Conservation (phyloP, 768 basidiomycete genomes). For the Lenzites betulinus region DNA sequence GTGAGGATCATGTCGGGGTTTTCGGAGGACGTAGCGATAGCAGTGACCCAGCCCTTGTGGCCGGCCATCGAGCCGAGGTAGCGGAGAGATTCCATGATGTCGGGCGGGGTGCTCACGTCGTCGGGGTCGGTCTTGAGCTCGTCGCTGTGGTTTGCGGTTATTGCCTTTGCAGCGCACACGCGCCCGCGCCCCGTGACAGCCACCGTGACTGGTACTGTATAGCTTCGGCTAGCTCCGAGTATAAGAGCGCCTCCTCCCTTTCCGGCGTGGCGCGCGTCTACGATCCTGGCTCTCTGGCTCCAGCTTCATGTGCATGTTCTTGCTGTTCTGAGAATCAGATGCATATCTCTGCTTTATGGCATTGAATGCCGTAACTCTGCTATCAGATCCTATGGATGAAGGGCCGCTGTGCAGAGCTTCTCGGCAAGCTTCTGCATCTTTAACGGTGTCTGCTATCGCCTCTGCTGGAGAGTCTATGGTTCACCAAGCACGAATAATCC, state of each 20-base stretch:
- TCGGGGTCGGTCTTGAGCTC: conserved; percentile 36
- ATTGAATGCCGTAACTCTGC: no score
- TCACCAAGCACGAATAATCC: no score
- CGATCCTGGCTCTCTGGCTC: not conserved
- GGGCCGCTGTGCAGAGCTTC: no score
- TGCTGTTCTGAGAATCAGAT: not conserved
- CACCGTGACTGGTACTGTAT: conserved; percentile 64
- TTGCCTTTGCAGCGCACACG: conserved; percentile 25
- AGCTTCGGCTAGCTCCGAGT: conserved; percentile 40
- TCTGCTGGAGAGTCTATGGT: no score
- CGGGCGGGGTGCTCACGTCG: conserved; percentile 24
- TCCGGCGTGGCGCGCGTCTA: conserved; percentile 90
- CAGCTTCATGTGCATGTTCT: not conserved
- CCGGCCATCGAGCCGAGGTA: conserved; percentile 91
- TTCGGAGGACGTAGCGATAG: conserved; percentile 97
- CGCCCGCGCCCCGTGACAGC: conserved; percentile 49
- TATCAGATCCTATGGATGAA: no score
- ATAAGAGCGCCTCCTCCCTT: conserved; percentile 56
- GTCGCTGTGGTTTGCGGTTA: conserved; percentile 26
- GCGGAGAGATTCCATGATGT: conserved; percentile 68
- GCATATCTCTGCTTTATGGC: no score
- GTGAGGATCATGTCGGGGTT: conserved; percentile 99
- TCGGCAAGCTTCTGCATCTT: no score
- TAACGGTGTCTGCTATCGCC: no score
- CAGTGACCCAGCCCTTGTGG: conserved; percentile 98